These are phyloP conservation scores for Aphanomyces astaci DNA, from an alignment of 352 stramenopile genomes.

Conservation along the genomic window DNA sequence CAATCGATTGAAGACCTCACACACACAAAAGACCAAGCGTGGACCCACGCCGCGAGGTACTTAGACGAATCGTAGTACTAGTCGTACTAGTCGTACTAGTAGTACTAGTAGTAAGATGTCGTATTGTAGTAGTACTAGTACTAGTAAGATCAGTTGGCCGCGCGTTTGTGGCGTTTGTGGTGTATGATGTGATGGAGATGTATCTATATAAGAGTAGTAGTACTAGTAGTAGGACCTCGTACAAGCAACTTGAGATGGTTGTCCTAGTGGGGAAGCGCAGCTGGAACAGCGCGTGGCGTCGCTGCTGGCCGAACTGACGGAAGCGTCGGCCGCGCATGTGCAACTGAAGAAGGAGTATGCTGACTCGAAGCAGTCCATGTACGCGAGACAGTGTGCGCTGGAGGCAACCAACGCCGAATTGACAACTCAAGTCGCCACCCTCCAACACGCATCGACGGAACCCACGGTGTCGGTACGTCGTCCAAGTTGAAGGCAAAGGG, in stretches of 20 bases:
- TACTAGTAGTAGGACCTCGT: too few species aligned
- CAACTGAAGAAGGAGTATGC: constrained; percentile 57
- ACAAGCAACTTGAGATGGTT: background rate
- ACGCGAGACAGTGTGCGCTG: constrained; percentile 57
- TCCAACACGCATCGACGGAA: constrained; percentile 30
- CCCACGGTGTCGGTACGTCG: too few species aligned
- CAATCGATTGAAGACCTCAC: background rate
- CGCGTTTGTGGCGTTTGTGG: too few species aligned
- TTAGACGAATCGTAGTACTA: too few species aligned
- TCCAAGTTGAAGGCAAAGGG: too few species aligned
- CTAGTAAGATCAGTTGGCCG: too few species aligned
- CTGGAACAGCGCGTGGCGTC: constrained; percentile 41
- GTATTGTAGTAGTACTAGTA: too few species aligned
- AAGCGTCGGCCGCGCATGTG: constrained; percentile 48
- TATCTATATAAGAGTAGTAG: too few species aligned
- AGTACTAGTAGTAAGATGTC: too few species aligned
- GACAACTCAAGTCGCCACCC: constrained; percentile 47
- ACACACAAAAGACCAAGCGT: constrained; percentile 16
- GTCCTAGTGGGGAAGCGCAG: constrained; percentile 14
- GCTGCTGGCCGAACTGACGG: constrained; percentile 53
- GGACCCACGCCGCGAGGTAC: constrained; percentile 19
- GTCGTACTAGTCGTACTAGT: too few species aligned
- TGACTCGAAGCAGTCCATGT: constrained; percentile 61
- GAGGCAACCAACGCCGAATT: constrained; percentile 71
- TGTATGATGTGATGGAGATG: too few species aligned